Evolutionary conservation across 1,284 basidiomycete genomes (phyloP), one percentile per base, ranked within the genome.

Genomic region (Cutaneotrichosporon spelunceum): DNA sequence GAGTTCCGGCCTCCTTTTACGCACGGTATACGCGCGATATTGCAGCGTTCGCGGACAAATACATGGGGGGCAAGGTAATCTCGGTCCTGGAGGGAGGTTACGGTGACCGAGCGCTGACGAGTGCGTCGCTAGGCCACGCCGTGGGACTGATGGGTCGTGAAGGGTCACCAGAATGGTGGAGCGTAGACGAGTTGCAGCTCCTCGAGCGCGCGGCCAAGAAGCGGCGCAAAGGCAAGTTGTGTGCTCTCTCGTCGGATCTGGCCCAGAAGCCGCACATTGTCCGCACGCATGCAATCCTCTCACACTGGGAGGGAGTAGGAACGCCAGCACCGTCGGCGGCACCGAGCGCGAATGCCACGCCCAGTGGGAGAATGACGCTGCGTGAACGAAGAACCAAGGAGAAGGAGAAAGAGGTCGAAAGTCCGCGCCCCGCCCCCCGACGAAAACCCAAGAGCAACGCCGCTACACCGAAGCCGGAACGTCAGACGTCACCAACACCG

Each of bases 41-140:
- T 0, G 83, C 85, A 44, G 71, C 66, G 0, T 85, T 98, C 59
- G 88, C 90, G 1, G 84, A 90, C 48, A 70, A 78, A 26, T 85
- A 86, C 64, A 86, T 90, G 0, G 70, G 77, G 0, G 92, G 93
- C 0, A 85, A 88, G 55, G 72, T 96, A 1, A 82, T 98, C 24
- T 92, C 90, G 65, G 88, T 97, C 0, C 84, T 99, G 1, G 95
- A 99, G 78, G 94, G 94, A 1, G 95, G 94, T 0, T 98, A 99
- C 73, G 91, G 90, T 68, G 93, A 97, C 73, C 84, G 89, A 4
- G 91, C 92, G 0, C 79, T 98, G 56, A 87, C 83, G 14, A 91
- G 89, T 66, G 93, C 88, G 0, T 83, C 87, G 0, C 85, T 93
- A 83, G 89, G 90, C 0, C 89, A 92, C 74, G 76, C 93, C 2